Conservation (phyloP, 192 early-diverging fungal genomes). For the Chytriomyces sp. region DNA sequence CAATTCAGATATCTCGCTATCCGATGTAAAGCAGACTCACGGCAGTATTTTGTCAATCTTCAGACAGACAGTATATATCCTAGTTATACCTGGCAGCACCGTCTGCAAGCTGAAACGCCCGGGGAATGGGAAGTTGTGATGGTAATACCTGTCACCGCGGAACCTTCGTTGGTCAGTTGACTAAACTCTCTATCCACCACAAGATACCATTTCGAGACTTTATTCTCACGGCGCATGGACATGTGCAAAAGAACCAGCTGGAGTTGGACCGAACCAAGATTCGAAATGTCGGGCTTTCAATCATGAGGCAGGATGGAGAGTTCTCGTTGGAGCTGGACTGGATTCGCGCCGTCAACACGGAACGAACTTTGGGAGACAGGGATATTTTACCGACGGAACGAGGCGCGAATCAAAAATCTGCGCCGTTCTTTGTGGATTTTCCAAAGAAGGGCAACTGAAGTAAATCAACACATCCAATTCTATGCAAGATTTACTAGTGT, state of each 20-base stretch:
- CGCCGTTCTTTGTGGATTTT: slow-evolving; percentile 35
- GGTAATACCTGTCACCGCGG: slow-evolving; percentile 51
- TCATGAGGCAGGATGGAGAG: slow-evolving; percentile 82
- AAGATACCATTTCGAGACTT: slow-evolving; percentile 94
- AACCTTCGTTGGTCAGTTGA: too few species aligned
- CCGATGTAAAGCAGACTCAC: slow-evolving; percentile 77
- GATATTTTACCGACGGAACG: slow-evolving; percentile 58
- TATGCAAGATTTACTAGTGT: not conserved
- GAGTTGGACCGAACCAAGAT: slow-evolving; percentile 84
- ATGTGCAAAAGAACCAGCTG: slow-evolving; percentile 83
- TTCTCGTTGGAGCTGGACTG: slow-evolving; percentile 89
- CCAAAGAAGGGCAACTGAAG: slow-evolving; percentile 9
- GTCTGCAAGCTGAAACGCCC: slow-evolving; percentile 82
- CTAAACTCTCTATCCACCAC: not conserved
- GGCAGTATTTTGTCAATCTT: slow-evolving; percentile 93
- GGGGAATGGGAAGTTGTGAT: slow-evolving; percentile 92
- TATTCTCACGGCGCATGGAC: slow-evolving; percentile 87
- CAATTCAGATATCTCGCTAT: slow-evolving; percentile 84
- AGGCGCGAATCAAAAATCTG: not conserved
- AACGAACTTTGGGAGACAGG: slow-evolving; percentile 74
- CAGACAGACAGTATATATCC: slow-evolving; percentile 83
- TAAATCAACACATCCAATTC: not conserved
- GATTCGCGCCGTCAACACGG: slow-evolving; percentile 87
- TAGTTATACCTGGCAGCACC: slow-evolving; percentile 91
- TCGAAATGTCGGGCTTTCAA: slow-evolving; percentile 87